Conservation (phyloP, 176 grass and related monocot genomes). For the Oropetium thomaeum region DNA sequence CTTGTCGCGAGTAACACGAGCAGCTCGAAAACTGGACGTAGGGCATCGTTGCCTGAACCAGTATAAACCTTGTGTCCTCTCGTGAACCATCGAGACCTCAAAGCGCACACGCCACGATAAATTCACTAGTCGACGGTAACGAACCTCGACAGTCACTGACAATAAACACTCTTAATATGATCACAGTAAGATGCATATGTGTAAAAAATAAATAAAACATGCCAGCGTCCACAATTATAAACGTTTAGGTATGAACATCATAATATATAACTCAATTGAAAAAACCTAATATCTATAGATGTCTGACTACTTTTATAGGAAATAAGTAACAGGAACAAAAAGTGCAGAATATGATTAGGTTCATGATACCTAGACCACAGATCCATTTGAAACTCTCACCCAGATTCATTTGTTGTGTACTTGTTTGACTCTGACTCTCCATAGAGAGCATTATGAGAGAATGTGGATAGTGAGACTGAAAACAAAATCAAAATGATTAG, state of each 20-base stretch:
- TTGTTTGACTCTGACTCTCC: constrained; percentile 58
- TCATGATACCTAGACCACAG: not conserved
- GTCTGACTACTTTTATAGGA: not conserved
- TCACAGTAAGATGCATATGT: not conserved
- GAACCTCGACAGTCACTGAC: too few species aligned
- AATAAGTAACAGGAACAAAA: not conserved
- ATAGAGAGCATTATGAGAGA: constrained; percentile 90
- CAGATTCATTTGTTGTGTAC: constrained; percentile 52
- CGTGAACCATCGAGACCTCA: too few species aligned
- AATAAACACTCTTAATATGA: too few species aligned
- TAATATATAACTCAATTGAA: not conserved
- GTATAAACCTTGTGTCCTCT: too few species aligned
- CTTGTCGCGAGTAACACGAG: too few species aligned
- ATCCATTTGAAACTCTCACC: constrained; percentile 51
- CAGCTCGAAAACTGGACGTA: too few species aligned
- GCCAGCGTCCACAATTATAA: not conserved
- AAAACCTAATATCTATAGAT: not conserved
- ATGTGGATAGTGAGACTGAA: constrained; percentile 76
- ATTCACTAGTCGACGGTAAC: too few species aligned
- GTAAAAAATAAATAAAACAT: not conserved
- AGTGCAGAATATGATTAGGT: not conserved
- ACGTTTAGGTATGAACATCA: not conserved
- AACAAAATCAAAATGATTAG: constrained; percentile 25
- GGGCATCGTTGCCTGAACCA: too few species aligned
- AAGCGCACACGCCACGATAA: too few species aligned